phyloP scores from a whole-genome alignment of 1,284 basidiomycete genomes.

The Leccinum pallidistipes region DNA sequence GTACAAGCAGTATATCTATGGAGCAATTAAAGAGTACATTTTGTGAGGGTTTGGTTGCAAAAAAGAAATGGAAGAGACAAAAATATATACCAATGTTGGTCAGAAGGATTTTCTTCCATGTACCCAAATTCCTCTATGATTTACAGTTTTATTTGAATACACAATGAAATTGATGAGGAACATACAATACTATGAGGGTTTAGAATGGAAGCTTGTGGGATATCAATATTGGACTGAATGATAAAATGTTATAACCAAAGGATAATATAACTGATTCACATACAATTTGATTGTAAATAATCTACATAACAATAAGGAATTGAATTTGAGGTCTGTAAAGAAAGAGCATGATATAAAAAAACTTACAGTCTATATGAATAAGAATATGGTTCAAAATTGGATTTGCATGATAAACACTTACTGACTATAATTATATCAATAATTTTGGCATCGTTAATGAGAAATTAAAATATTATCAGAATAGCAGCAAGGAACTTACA shows the following conservation, averaged over 20 bases:
- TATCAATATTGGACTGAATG: accelerated
- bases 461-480: no score
- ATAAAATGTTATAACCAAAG: no score
- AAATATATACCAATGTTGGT: no score
- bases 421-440: background rate
- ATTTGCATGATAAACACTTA: background rate
- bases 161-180: background rate
- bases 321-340: accelerated
- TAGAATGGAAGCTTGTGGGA: accelerated
- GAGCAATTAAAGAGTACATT: no score
- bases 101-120: background rate
- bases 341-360: background rate
- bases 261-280: background rate
- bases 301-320: background rate
- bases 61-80: no score
- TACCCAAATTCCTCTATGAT: background rate
- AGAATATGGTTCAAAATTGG: background rate
- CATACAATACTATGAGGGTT: background rate
- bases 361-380: background rate
- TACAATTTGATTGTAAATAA: background rate
- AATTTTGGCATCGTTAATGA: no score
- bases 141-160: background rate
- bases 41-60: no score
- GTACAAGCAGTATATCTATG: no score
- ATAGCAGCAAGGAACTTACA: no score